Evolutionary conservation across 2,329 filamentous ascomycete species (phyloP), one percentile per base, ranked within the genome.

Genomic region (Coniella lustricola): DNA sequence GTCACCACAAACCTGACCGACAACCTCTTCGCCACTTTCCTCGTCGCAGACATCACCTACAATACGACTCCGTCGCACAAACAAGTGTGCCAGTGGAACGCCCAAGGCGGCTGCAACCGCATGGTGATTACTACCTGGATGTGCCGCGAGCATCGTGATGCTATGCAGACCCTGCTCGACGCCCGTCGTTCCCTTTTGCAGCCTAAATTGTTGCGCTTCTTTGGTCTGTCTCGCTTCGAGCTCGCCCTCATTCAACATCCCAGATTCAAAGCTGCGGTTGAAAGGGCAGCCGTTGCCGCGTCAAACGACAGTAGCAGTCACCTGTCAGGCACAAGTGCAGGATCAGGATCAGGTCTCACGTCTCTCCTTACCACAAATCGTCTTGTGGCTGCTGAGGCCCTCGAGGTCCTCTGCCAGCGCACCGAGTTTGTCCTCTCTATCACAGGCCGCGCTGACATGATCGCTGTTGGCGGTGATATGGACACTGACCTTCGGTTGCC

Each of bases 21-120:
- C 21, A 36, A 45, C 20, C 20, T 45, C 43, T 45, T 45, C 21
- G 43, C 43, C 33, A 29, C 14, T 18, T 45, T 37, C 33, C 21
- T 36, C 32, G 20, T 45, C 21, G 36, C 21, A 16, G 33, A 36
- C 33, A 14, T 36, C 33, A 37, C 21, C n/a, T 45, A 45, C 43
- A 33, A 45, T 14, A 8, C 14, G 20, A 45, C 43, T 4, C 33
- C 32, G 3, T 29, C 20, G n/a, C 34, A 36, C 32, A 45, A 45
- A 33, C 33, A 29, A 17, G 9, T 20, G 18, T 45, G 43, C 34
- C 21, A 45, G 33, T 36, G 32, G 33, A 29, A n/a, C 21, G 17
- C 22, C 14, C 21, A 37, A 4, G 22, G 34, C 7, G 3, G n/a
- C 12, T 45, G 43, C 43, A 4, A 21, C 16, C 34, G 35, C 20